phyloP scores from a whole-genome alignment of 176 grass and related monocot species.

The Zoysia pacifica region DNA sequence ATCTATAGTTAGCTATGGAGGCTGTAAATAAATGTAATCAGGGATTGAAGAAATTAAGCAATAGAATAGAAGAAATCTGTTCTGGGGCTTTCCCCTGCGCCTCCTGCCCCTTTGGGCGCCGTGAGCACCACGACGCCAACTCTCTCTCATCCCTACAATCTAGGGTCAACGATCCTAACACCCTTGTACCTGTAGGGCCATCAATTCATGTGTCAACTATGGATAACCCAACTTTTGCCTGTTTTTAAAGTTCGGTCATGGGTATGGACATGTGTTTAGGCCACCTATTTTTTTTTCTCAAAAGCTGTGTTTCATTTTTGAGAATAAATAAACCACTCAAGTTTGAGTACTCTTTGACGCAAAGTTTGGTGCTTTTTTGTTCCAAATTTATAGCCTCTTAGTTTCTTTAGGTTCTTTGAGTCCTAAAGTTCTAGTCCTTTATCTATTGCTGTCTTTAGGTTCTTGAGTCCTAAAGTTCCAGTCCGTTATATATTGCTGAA shows the following conservation, averaged over 20 bases:
- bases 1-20: too few relatives aligned
- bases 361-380: not conserved
- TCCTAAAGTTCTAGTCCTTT: not conserved
- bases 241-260: not conserved
- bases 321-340: not conserved
- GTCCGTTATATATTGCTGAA: not conserved
- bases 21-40: too few relatives aligned
- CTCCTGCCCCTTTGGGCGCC: too few relatives aligned
- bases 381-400: not conserved
- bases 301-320: too few relatives aligned
- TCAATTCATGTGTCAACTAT: slow-evolving; percentile 1
- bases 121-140: too few relatives aligned
- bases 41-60: too few relatives aligned
- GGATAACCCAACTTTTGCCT: not conserved
- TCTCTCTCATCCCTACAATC: too few relatives aligned
- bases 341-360: not conserved
- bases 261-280: not conserved
- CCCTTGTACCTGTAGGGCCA: not conserved
- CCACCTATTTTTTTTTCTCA: too few relatives aligned
- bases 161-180: too few relatives aligned
- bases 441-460: too few relatives aligned
- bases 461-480: not conserved
- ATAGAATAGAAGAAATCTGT: too few relatives aligned
- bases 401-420: not conserved
- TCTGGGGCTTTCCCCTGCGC: too few relatives aligned